Conservation (phyloP, 208 protist genomes). For the Entamoeba nuttalli region DNA sequence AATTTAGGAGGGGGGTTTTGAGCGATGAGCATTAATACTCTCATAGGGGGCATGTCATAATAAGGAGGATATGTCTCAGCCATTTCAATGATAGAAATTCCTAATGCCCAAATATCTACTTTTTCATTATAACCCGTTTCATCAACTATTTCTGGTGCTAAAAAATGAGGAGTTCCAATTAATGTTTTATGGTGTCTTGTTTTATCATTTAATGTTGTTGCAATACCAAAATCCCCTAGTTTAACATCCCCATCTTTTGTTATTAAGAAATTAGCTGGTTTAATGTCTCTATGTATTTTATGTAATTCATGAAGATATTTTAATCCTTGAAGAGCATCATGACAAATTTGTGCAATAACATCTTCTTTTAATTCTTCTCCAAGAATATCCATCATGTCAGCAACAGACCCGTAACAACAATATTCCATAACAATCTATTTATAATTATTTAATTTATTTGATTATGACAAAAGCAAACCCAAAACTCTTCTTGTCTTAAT, state of each 20-base stretch:
- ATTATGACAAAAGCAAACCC: not conserved
- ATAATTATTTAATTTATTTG: not conserved
- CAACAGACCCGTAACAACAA: slow-evolving; percentile 41
- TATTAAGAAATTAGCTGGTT: slow-evolving; percentile 48
- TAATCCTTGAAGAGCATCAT: slow-evolving; percentile 40
- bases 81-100: slow-evolving; percentile 66
- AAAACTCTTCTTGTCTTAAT: not conserved
- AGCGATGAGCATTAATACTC: slow-evolving; percentile 50
- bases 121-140: not conserved
- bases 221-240: slow-evolving; percentile 72
- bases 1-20: slow-evolving; percentile 36
- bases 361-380: slow-evolving; percentile 34
- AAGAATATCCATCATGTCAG: slow-evolving; percentile 49
- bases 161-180: slow-evolving; percentile 68
- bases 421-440: not conserved
- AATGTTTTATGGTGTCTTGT: slow-evolving; percentile 51
- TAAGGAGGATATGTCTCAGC: slow-evolving; percentile 51
- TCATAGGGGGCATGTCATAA: slow-evolving; percentile 56
- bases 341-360: slow-evolving; percentile 39
- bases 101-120: slow-evolving; percentile 50
- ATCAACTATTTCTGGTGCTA: slow-evolving; percentile 39
- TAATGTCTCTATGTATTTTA: slow-evolving; percentile 75
- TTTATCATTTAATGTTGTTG: slow-evolving; percentile 42
- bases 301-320: slow-evolving; percentile 58
- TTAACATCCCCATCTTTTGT: slow-evolving; percentile 48